phyloP scores from a whole-genome alignment of 495 filamentous ascomycete species.

The Neurospora sublineolata region DNA sequence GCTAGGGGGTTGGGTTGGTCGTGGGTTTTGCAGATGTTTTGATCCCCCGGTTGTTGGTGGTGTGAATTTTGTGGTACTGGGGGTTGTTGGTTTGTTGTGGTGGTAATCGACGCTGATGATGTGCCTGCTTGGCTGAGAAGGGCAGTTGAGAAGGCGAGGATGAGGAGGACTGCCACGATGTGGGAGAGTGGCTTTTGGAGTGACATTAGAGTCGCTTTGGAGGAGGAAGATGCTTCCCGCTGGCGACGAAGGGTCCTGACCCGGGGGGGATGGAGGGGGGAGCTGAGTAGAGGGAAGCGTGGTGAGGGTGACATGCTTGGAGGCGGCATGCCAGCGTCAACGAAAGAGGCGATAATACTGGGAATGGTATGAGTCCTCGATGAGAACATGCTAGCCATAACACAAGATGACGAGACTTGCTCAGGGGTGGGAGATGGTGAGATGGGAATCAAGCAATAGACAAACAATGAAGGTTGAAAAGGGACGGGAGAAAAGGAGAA shows the following conservation, averaged over 20 bases:
- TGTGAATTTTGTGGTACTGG: background rate
- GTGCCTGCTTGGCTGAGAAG: constrained; percentile 8
- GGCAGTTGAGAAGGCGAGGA: constrained; percentile 10
- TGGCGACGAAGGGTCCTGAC: constrained; percentile 10
- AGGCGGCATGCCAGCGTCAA: constrained; percentile 12
- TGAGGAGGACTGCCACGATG: constrained; percentile 12
- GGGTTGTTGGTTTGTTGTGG: background rate
- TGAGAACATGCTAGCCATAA: constrained; percentile 9
- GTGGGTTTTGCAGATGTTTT: constrained; percentile 22
- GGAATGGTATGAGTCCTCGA: constrained; percentile 5
- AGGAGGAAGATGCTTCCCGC: constrained; percentile 6
- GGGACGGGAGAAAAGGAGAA: background rate
- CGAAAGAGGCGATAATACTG: background rate
- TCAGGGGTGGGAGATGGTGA: background rate
- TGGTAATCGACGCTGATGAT: background rate
- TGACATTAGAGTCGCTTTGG: constrained; percentile 13
- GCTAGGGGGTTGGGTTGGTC: constrained; percentile 27
- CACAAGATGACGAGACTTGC: background rate
- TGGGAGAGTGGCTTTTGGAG: constrained; percentile 12
- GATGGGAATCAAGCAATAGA: background rate
- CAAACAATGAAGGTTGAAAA: background rate
- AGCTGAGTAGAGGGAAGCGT: constrained; percentile 12
- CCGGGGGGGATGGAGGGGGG: constrained; percentile 7
- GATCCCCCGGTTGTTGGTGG: background rate
- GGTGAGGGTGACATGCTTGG: constrained; percentile 20